These are phyloP conservation scores for Rhodotorula paludigena DNA, from an alignment of 768 basidiomycete species.

Conservation along the genomic window DNA sequence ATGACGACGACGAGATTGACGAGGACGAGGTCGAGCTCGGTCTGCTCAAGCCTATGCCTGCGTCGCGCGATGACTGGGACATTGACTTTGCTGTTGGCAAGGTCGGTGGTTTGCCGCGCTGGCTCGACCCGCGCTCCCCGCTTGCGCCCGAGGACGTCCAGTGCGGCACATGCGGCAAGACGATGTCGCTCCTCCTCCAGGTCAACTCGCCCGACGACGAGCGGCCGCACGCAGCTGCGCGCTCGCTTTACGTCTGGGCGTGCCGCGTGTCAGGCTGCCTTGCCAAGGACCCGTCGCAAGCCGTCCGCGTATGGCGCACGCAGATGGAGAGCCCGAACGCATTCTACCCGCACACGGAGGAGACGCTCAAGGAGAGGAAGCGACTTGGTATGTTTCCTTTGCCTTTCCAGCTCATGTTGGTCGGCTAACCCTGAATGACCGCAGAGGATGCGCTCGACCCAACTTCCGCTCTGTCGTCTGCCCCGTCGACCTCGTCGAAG, in stretches of 20 bases:
- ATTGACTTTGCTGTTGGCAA: slow-evolving; percentile 40
- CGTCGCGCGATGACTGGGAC: slow-evolving; percentile 36
- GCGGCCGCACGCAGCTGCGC: slow-evolving; percentile 33
- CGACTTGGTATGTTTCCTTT: slow-evolving; percentile 6
- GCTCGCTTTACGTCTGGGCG: slow-evolving; percentile 39
- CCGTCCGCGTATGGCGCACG: slow-evolving; percentile 18
- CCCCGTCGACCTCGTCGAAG: neutral
- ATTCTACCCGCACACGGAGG: slow-evolving; percentile 34
- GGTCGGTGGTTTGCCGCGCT: slow-evolving; percentile 35
- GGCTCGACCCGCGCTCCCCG: slow-evolving; percentile 37
- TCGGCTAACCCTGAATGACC: neutral
- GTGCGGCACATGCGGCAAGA: slow-evolving; percentile 24
- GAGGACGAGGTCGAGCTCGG: slow-evolving; percentile 51
- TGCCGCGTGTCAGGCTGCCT: slow-evolving; percentile 27
- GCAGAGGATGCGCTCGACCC: neutral
- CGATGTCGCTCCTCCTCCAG: slow-evolving; percentile 38
- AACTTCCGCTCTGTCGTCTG: neutral
- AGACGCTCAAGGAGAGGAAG: slow-evolving; percentile 3
- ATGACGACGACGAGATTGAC: slow-evolving; percentile 54
- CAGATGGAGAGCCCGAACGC: slow-evolving; percentile 35
- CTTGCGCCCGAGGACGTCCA: slow-evolving; percentile 14
- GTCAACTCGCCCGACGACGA: slow-evolving; percentile 40
- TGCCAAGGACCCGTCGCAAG: slow-evolving; percentile 1
- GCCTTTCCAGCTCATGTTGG: neutral
- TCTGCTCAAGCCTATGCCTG: slow-evolving; percentile 55